Percentiles rank a stretch among this genome's conserved stretches.
Evolutionary conservation across 192 early-diverging fungal genomes (phyloP).

Genomic region (Coemansia sp.): DNA sequence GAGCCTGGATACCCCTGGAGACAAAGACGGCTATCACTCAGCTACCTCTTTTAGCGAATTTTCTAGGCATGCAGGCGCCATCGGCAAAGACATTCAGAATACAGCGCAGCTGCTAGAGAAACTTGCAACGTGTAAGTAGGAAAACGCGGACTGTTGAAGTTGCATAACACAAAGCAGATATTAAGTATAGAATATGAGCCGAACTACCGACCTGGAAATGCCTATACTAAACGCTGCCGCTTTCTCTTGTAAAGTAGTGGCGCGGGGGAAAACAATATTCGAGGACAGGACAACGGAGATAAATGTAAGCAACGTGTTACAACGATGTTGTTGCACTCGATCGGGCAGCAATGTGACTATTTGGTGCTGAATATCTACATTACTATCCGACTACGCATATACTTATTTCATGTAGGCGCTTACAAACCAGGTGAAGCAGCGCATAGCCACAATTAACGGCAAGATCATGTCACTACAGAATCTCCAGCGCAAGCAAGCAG

Average conservation of each 20-base stretch:
- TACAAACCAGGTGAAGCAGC: conserved; percentile 89
- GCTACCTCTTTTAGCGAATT: conserved; percentile 70
- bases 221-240: background rate
- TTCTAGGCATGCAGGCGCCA: conserved; percentile 73
- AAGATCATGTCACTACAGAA: conserved; percentile 86
- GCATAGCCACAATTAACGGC: conserved; percentile 90
- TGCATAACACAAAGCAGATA: background rate
- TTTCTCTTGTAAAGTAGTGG: conserved; percentile 58
- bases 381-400: background rate
- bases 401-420: conserved; percentile 63
- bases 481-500: conserved; percentile 55
- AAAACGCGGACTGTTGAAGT: background rate
- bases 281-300: conserved; percentile 97
- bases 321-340: background rate
- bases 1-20: conserved; percentile 18
- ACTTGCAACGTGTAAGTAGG: conserved; percentile 66
- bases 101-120: conserved; percentile 83
- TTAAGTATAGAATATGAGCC: background rate
- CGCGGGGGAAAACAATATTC: conserved; percentile 94
- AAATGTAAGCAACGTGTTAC: conserved; percentile 56
- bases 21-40: conserved; percentile 25
- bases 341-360: background rate
- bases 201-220: background rate
- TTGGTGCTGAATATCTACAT: background rate
- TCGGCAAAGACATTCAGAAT: conserved; percentile 84